Evolutionary conservation across 441 rosid genomes (phyloP), one percentile per base, ranked within the genome.

Genomic region (Erodium trifolium): DNA sequence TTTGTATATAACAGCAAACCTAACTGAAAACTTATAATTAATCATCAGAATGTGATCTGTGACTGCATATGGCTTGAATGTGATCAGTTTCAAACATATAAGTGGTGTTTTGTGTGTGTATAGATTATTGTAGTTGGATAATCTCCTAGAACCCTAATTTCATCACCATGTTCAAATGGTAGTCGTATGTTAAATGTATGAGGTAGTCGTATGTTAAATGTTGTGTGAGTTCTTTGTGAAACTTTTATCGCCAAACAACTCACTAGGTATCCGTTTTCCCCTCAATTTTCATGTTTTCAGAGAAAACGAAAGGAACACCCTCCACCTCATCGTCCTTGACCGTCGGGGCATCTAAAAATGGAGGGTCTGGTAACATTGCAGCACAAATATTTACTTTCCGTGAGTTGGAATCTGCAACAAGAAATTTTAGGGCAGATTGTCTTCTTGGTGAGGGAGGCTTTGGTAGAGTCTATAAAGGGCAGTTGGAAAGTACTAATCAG

Each of bases 391-490:
- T 87, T 71, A 60, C 83, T 18, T 87, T 85, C 76, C 79, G 79
- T 6, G 87, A 85, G 78, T 72, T 85, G 74, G 90, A 84, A 29
- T 47, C 74, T 17, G 87, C 90, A 39, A 82, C 90, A 71, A 82
- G 84, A 60, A 84, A 85, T 72, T 87, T 87, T 68, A 75, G 85
- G 70, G 81, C 79, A 67, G 88, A 85, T 72, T 84, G 86, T 74
- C 88, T 87, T 66, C 71, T 87, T 68, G 92, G 92, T 0, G 92
- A 85, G 78, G 92, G 90, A 59, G 90, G 92, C 12, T 85, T 87
- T 16, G 90, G 92, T 29, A 78, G 87, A 75, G 92, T 87, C 31
- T 85, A 85, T 75, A 85, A 80, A 78, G 92, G 92, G 49, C 79
- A 83, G 67, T 71, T 87, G 64, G 83, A 82, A 17, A 80, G 70